Conservation (phyloP, 2,329 filamentous ascomycete genomes). For the Colletotrichum karsti region DNA sequence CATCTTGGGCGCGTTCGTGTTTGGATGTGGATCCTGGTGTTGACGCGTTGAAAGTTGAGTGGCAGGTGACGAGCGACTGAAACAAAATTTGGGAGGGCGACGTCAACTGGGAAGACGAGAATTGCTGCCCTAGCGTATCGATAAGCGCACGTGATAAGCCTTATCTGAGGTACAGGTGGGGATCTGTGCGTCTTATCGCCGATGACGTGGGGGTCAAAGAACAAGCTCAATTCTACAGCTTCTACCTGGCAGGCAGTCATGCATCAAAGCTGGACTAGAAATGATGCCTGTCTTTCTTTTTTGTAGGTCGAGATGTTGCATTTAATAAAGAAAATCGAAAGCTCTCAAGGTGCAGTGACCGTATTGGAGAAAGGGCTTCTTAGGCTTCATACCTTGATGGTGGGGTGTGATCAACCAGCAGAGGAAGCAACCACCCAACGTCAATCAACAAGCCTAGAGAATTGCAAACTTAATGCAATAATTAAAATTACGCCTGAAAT, state of each 20-base stretch:
- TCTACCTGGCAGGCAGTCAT: not conserved
- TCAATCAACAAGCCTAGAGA: too few species aligned
- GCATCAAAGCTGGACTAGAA: too few species aligned
- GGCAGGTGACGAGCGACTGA: not conserved
- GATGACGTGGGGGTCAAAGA: not conserved
- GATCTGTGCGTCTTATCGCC: not conserved
- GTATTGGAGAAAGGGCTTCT: too few species aligned
- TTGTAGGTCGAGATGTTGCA: too few species aligned
- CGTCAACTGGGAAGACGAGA: slow-evolving; percentile 14
- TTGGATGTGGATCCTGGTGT: slow-evolving; percentile 25
- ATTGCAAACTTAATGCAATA: too few species aligned
- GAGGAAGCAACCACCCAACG: too few species aligned
- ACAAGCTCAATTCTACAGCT: too few species aligned
- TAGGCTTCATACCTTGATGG: too few species aligned
- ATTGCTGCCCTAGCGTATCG: slow-evolving; percentile 20
- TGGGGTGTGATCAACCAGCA: too few species aligned
- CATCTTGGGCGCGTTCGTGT: slow-evolving; percentile 20
- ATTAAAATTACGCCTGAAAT: too few species aligned
- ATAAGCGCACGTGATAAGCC: slow-evolving; percentile 21
- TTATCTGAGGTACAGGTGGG: not conserved
- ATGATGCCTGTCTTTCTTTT: not conserved
- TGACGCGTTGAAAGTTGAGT: slow-evolving; percentile 22
- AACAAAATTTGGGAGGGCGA: slow-evolving; percentile 16
- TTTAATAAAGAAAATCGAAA: too few species aligned
- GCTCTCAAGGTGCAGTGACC: too few species aligned